Evolutionary conservation across 2,329 filamentous ascomycete species (phyloP).

Genomic region (Diaporthe ilicicola): DNA sequence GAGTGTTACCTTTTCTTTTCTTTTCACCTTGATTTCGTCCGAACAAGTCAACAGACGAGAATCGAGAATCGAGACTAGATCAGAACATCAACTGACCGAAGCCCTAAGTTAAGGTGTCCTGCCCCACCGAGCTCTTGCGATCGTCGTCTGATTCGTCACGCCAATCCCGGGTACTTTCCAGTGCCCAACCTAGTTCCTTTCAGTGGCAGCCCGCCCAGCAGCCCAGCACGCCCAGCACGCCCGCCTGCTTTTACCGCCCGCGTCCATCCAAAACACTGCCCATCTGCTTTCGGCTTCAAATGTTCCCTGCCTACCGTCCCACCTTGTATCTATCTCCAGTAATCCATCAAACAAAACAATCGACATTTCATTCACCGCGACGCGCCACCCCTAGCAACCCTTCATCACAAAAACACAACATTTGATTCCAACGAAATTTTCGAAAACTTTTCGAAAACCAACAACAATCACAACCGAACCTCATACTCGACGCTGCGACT

Average conservation of each 20-base stretch:
- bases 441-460: background rate
- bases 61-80: background rate
- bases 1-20: background rate
- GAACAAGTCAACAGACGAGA: background rate
- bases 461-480: slow-evolving; percentile 1
- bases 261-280: slow-evolving; percentile 18
- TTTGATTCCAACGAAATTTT: background rate
- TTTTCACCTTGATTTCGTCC: too few relatives aligned
- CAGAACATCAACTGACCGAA: slow-evolving; percentile 5
- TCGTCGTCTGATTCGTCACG: slow-evolving; percentile 26
- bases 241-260: background rate
- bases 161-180: background rate
- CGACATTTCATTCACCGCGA: background rate
- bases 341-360: slow-evolving; percentile 20
- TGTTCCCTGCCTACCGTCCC: background rate
- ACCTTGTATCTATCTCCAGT: background rate
- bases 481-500: slow-evolving; percentile 21
- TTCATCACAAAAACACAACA: background rate
- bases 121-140: slow-evolving; percentile 23
- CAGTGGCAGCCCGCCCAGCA: background rate
- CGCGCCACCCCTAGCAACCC: background rate
- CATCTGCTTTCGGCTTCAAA: slow-evolving; percentile 2
- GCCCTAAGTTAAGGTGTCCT: background rate
- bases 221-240: too few relatives aligned
- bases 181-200: too few relatives aligned